Percentiles rank a stretch among this genome's conserved stretches.
These are phyloP conservation scores for Bruguiera sexangula DNA, from an alignment of 345 rosid species.

Conservation along the genomic window DNA sequence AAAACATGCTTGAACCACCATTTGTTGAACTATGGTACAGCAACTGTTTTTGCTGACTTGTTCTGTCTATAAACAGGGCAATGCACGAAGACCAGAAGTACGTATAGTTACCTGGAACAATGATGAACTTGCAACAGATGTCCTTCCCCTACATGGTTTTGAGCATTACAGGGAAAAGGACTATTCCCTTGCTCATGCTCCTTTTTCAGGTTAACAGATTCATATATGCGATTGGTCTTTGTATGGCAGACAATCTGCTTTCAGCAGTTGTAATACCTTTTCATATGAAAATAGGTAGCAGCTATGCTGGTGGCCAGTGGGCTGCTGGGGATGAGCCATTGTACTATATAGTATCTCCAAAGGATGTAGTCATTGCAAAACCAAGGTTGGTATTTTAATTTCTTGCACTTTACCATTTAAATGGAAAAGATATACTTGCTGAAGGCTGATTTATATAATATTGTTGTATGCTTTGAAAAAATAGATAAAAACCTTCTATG, in stretches of 20 bases:
- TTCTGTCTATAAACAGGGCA: constrained; percentile 54
- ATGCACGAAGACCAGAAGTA: constrained; percentile 97
- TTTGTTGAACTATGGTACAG: too few species aligned
- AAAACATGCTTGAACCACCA: too few species aligned
- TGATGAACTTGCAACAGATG: constrained; percentile 98
- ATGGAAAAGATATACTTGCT: not conserved
- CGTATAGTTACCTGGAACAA: constrained; percentile 90
- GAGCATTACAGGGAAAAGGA: constrained; percentile 98
- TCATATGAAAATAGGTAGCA: constrained; percentile 67
- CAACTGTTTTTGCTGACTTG: not conserved
- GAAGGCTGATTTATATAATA: not conserved
- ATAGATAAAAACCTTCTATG: too few species aligned
- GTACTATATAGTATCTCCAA: constrained; percentile 91
- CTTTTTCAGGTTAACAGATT: constrained; percentile 76
- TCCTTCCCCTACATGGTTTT: constrained; percentile 91
- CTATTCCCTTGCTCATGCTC: constrained; percentile 94
- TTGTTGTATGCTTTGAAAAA: not conserved
- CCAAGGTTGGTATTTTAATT: constrained; percentile 60
- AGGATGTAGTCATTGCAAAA: constrained; percentile 98
- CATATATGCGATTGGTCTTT: constrained; percentile 18
- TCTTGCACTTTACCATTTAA: constrained; percentile 8
- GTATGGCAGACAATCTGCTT: constrained; percentile 15
- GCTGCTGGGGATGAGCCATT: constrained; percentile 97
- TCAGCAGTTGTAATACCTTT: constrained; percentile 18
- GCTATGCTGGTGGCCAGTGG: constrained; percentile 99